Conservation (phyloP, 352 stramenopile genomes). For the Chrysophaeum taylorii region DNA sequence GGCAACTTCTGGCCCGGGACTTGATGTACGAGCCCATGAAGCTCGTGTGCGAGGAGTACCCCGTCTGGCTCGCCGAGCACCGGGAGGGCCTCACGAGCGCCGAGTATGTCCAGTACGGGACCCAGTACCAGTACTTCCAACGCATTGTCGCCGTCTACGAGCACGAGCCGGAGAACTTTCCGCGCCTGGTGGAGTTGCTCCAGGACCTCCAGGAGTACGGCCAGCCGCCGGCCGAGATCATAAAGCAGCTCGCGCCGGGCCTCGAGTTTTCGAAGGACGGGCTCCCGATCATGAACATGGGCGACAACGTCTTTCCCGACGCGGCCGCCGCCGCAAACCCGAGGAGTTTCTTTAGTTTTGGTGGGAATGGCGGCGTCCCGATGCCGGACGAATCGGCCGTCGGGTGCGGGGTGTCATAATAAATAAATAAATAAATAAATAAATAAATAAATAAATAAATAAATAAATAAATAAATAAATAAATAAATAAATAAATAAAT, state of each 20-base stretch:
- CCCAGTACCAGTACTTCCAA: slow-evolving; percentile 95
- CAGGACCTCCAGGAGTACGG: slow-evolving; percentile 84
- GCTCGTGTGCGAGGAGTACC: slow-evolving; percentile 67
- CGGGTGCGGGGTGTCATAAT: not conserved
- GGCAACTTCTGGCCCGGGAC: slow-evolving; percentile 91
- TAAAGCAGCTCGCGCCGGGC: slow-evolving; percentile 94
- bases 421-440: too few species aligned
- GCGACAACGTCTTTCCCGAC: slow-evolving; percentile 17
- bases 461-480: too few species aligned
- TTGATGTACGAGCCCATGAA: slow-evolving; percentile 98
- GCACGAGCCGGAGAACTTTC: slow-evolving; percentile 87
- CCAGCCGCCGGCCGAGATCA: slow-evolving; percentile 89
- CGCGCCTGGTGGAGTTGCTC: slow-evolving; percentile 88
- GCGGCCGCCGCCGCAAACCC: slow-evolving; percentile 18
- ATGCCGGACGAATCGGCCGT: slow-evolving; percentile 10
- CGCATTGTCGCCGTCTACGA: slow-evolving; percentile 91
- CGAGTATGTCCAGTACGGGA: slow-evolving; percentile 82
- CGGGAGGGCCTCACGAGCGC: slow-evolving; percentile 65
- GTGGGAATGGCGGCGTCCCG: slow-evolving; percentile 31
- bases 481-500: too few species aligned
- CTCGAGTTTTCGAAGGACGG: slow-evolving; percentile 89
- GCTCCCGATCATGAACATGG: slow-evolving; percentile 88
- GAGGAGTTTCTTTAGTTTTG: too few species aligned
- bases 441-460: too few species aligned
- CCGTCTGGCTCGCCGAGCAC: slow-evolving; percentile 87